Evolutionary conservation across 192 early-diverging fungal species (phyloP).

Genomic region (Dimargaris xerosporica): DNA sequence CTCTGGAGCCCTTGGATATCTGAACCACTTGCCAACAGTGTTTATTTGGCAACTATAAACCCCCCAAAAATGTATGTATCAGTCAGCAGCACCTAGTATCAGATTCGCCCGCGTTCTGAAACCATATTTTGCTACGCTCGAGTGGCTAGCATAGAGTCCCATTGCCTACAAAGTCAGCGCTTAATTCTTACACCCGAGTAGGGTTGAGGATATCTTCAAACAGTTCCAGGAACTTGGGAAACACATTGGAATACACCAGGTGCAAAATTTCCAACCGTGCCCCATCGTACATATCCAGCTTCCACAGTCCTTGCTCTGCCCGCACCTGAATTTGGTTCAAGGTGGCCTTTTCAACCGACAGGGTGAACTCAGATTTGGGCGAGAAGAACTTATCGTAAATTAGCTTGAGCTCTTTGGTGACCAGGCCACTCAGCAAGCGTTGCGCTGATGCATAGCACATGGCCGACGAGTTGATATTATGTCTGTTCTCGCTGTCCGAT

Average conservation of each 20-base stretch:
- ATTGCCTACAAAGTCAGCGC: too few relatives aligned
- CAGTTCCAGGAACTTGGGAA: conserved; percentile 9
- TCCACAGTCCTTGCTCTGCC: conserved; percentile 3
- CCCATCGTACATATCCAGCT: conserved; percentile 9
- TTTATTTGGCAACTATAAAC: too few relatives aligned
- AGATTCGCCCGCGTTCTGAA: too few relatives aligned
- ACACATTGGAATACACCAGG: conserved; percentile 10
- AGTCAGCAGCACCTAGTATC: too few relatives aligned
- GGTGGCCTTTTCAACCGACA: conserved; percentile 1
- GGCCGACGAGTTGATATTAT: neutral
- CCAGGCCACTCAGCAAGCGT: neutral
- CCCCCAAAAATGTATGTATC: too few relatives aligned
- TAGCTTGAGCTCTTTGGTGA: neutral
- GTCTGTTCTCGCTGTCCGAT: neutral
- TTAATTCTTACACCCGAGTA: too few relatives aligned
- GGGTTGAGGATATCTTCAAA: conserved; percentile 1
- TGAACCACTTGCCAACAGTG: too few relatives aligned
- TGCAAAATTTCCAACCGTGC: conserved; percentile 5
- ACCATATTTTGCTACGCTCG: too few relatives aligned
- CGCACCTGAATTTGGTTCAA: neutral
- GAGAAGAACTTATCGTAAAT: conserved; percentile 8
- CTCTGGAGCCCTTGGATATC: too few relatives aligned
- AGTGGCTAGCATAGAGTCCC: too few relatives aligned
- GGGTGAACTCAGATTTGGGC: conserved; percentile 1
- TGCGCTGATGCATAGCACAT: neutral